Percentiles rank a stretch among this genome's conserved stretches.
Conservation (phyloP, 805 yeast genomes). For the Zygosaccharomyces rouxii region DNA sequence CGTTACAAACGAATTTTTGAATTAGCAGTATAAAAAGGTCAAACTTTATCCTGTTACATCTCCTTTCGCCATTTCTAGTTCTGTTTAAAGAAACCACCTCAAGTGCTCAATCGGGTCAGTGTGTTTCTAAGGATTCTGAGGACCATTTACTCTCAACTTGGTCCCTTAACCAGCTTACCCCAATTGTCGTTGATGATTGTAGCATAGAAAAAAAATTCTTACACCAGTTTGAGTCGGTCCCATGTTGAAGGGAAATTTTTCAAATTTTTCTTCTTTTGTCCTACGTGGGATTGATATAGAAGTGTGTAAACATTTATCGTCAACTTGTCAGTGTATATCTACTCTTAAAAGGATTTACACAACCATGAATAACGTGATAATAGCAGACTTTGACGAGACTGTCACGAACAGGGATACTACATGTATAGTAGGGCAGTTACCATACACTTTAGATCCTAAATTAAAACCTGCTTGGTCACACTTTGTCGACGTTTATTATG, state of each 20-base stretch:
- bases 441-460: constrained; percentile 18
- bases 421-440: constrained; percentile 21
- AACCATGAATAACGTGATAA: constrained; percentile 18
- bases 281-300: constrained; percentile 32
- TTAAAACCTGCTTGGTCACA: constrained; percentile 26
- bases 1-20: neutral
- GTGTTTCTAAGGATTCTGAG: neutral
- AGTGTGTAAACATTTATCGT: constrained; percentile 28
- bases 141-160: constrained; percentile 2
- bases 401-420: constrained; percentile 31
- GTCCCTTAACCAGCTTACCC: neutral
- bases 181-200: constrained; percentile 10
- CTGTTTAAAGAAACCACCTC: constrained; percentile 6
- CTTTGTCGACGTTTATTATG: constrained; percentile 24
- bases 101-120: constrained; percentile 12
- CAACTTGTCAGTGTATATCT: neutral
- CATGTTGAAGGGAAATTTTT: constrained; percentile 5
- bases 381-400: constrained; percentile 35
- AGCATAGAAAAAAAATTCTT: constrained; percentile 21
- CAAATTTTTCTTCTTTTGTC: constrained; percentile 6
- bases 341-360: neutral
- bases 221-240: constrained; percentile 31
- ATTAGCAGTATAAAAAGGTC: neutral
- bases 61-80: neutral
- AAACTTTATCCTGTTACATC: neutral